Percentiles rank a stretch among this genome's conserved stretches.
Conservation (phyloP, 495 filamentous ascomycete genomes). For the Tuber calosporum region DNA sequence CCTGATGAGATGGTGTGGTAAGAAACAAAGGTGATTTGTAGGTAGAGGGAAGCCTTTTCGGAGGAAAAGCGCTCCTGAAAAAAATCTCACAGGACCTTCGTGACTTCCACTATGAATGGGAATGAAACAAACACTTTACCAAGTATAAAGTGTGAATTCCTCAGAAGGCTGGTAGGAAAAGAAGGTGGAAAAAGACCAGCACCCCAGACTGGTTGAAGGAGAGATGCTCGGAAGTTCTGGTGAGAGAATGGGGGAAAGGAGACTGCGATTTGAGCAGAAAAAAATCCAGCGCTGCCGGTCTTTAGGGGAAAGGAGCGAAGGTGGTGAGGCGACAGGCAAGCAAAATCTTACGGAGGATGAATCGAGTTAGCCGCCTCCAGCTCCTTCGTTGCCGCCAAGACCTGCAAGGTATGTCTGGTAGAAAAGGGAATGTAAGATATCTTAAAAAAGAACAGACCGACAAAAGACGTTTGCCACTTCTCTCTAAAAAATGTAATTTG, state of each 20-base stretch:
- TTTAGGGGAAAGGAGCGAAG: conserved; percentile 33
- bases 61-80: not conserved
- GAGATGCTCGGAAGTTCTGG: not conserved
- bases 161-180: not conserved
- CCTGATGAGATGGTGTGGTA: conserved; percentile 16
- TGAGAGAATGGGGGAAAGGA: conserved; percentile 5
- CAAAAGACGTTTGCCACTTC: not conserved
- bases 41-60: not conserved
- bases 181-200: not conserved
- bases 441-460: not conserved
- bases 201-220: not conserved
- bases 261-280: conserved; percentile 16
- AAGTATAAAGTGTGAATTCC: not conserved
- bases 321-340: conserved; percentile 14
- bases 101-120: not conserved
- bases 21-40: conserved; percentile 13
- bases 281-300: conserved; percentile 23
- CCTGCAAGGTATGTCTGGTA: not conserved
- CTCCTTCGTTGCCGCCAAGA: conserved; percentile 1
- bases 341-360: conserved; percentile 26
- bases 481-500: not conserved
- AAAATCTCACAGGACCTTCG: conserved; percentile 19
- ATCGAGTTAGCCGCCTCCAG: conserved; percentile 21
- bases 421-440: not conserved
- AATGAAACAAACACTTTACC: not conserved